A percentile compares a stretch with the other conserved stretches of the same genome.
phyloP scores from a whole-genome alignment of 805 yeast species.

The Cyberlindnera galapagoensis region DNA sequence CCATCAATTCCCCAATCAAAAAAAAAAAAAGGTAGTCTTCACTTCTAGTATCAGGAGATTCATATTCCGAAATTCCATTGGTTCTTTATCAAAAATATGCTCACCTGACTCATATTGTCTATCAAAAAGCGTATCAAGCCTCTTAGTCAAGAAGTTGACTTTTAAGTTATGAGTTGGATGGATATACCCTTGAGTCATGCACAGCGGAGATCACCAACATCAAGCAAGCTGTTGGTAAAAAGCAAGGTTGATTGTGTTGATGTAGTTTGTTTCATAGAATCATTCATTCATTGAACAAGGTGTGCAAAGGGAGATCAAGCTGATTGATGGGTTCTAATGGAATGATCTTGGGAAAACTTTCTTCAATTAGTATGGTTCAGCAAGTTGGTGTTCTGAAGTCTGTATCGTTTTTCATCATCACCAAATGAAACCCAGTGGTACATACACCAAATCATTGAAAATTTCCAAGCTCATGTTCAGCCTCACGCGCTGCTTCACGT shows the following conservation, averaged over 20 bases:
- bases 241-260: constrained; percentile 9
- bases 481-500: too few relatives aligned
- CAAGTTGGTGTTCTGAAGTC: too few relatives aligned
- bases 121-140: constrained; percentile 33
- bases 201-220: constrained; percentile 2
- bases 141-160: constrained; percentile 21
- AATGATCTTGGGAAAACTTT: too few relatives aligned
- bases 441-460: too few relatives aligned
- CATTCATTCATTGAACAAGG: constrained; percentile 11
- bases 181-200: too few relatives aligned
- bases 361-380: too few relatives aligned
- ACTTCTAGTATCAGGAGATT: constrained; percentile 27
- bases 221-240: constrained; percentile 15
- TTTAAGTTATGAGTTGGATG: constrained; percentile 23
- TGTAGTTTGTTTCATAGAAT: constrained; percentile 7
- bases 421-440: too few relatives aligned
- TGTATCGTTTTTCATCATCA: not conserved
- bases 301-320: constrained; percentile 12
- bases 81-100: constrained; percentile 9
- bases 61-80: constrained; percentile 15
- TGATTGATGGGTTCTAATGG: constrained; percentile 9
- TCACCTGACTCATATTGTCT: constrained; percentile 28
- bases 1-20: constrained; percentile 20
- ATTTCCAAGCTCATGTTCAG: too few relatives aligned
- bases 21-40: constrained; percentile 27